Conservation (phyloP, 768 basidiomycete genomes). For the Calvatia gigantea region DNA sequence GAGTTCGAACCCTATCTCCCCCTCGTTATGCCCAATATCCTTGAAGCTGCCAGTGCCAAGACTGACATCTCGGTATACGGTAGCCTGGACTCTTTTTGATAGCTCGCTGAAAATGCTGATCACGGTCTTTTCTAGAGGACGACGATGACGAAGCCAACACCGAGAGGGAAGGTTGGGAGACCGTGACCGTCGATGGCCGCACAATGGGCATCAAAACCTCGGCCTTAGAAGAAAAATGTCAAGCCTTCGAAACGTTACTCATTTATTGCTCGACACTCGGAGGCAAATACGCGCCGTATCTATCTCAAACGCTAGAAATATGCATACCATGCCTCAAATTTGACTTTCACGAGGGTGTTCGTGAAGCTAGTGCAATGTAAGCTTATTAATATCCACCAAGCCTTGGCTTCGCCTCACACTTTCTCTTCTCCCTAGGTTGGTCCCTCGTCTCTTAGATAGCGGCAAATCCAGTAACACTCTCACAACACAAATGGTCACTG, state of each 20-base stretch:
- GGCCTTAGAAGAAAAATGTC: slow-evolving; percentile 82
- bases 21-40: slow-evolving; percentile 76
- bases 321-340: slow-evolving; percentile 69
- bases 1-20: slow-evolving; percentile 88
- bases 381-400: slow-evolving; percentile 27
- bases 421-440: slow-evolving; percentile 41
- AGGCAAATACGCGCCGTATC: slow-evolving; percentile 65
- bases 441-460: slow-evolving; percentile 67
- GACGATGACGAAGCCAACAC: slow-evolving; percentile 47
- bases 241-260: slow-evolving; percentile 84
- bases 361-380: slow-evolving; percentile 75
- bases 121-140: slow-evolving; percentile 35
- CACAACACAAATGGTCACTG: slow-evolving; percentile 64
- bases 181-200: slow-evolving; percentile 73
- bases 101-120: background rate
- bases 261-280: slow-evolving; percentile 74
- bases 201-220: slow-evolving; percentile 76
- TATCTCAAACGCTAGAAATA: slow-evolving; percentile 68
- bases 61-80: slow-evolving; percentile 75
- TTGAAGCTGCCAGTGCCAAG: slow-evolving; percentile 75
- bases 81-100: slow-evolving; percentile 20
- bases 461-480: slow-evolving; percentile 65
- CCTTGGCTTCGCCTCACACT: background rate
- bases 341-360: slow-evolving; percentile 82
- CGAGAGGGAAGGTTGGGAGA: slow-evolving; percentile 77